Conservation (phyloP, 2,329 filamentous ascomycete genomes). For the Cladosporium sp. region DNA sequence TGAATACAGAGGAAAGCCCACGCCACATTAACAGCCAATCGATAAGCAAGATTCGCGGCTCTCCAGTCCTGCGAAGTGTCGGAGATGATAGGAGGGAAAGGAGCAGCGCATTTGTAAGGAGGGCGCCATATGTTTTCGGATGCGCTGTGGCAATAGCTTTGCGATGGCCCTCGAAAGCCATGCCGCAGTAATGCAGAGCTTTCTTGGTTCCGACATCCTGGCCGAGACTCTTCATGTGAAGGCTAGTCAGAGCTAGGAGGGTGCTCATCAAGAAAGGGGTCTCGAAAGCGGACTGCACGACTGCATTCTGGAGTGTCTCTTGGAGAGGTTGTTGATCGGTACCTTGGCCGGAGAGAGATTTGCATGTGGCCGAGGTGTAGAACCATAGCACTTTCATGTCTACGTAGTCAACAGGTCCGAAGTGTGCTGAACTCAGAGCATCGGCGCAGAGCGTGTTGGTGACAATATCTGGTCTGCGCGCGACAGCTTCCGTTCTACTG, state of each 20-base stretch:
- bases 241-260: neutral
- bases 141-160: neutral
- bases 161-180: conserved; percentile 3
- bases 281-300: conserved; percentile 2
- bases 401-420: neutral
- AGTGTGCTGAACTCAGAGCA: neutral
- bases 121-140: neutral
- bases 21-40: conserved; percentile 8
- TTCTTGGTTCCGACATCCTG: neutral
- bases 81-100: neutral
- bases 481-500: neutral
- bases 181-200: neutral
- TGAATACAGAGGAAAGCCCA: neutral
- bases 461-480: neutral
- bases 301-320: neutral
- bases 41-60: neutral
- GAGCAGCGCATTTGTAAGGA: neutral
- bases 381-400: conserved; percentile 11
- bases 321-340: neutral
- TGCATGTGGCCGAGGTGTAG: conserved; percentile 6
- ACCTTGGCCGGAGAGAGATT: neutral
- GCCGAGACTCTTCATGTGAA: neutral
- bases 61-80: neutral
- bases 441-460: neutral
- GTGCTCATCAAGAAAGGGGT: conserved; percentile 1